Evolutionary conservation across 352 stramenopile genomes (phyloP), one percentile per base, ranked within the genome.

Genomic region (Saprolegnia diclina): DNA sequence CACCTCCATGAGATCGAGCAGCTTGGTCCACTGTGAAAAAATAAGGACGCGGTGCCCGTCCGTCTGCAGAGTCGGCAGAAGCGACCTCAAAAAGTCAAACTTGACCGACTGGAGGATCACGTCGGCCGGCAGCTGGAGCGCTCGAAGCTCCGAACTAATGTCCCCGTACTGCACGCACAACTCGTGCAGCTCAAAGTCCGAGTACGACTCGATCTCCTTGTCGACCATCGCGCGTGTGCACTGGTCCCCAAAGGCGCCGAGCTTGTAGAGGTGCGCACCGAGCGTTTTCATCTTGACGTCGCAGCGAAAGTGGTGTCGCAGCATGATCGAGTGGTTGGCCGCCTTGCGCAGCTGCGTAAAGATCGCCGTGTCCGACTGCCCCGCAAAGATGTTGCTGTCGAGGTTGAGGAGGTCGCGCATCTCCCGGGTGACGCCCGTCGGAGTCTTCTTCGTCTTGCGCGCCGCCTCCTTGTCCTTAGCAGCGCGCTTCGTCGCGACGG

Each of bases 331-430:
- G 72, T 99, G 97, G 74, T 99, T 99, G 0, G 97, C 96, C 1
- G 92, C 95, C 75, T 99, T 99, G 11, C 97, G 85, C 42, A 99
- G 79, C 67, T 97, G 83, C 13, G 96, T 98, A 78, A 99, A 99
- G 38, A 91, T 98, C 16, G 78, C 73, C 0, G 71, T 72, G 44
- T 89, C 77, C 55, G 69, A 88, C 38, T 66, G 55, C 21, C 72
- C 65, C 2, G 77, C 65, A 44, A 42, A 65, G 19, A 72, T 76
- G 21, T 55, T 3, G 22, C 11, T 32, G n/a, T 52, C n/a, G 26
- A 46, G 24, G 40, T 70, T 37, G 44, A 85, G 74, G 42, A 92
- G 75, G 10, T 78, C 35, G 18, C 79, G 76, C 52, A 92, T 55
- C 52, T 83, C 75, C 7, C 79, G 76, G 38, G 80, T 73, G 1